These are phyloP conservation scores for Neckera pumila DNA, from an alignment of 225 moss, liverwort and hornwort genomes.

Conservation along the genomic window DNA sequence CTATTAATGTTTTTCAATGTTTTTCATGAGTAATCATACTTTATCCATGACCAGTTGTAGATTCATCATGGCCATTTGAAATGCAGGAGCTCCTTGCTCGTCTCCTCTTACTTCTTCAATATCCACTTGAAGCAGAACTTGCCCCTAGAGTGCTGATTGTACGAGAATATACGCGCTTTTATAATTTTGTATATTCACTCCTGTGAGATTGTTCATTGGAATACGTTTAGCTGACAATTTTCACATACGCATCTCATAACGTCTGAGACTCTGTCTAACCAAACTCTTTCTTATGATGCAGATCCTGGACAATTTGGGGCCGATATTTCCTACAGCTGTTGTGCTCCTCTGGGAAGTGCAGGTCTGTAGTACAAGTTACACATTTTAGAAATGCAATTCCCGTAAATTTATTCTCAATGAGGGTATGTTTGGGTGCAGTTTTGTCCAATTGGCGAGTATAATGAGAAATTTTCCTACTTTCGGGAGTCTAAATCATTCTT, in stretches of 20 bases:
- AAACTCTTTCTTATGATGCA: constrained; percentile 20
- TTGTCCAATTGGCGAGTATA: background rate
- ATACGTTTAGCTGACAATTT: background rate
- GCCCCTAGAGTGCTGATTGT: constrained; percentile 17
- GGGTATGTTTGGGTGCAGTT: background rate
- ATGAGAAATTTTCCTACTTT: background rate
- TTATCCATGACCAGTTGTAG: background rate
- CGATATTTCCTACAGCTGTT: constrained; percentile 73
- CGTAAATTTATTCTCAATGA: background rate
- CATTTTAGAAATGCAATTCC: background rate
- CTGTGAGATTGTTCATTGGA: background rate
- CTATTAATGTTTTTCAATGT: background rate
- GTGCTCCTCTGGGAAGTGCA: constrained; percentile 87
- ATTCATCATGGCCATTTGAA: background rate
- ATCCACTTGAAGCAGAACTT: constrained; percentile 15
- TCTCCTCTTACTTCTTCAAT: constrained; percentile 30
- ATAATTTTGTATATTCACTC: background rate
- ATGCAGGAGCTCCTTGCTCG: constrained; percentile 40
- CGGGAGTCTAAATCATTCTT: background rate
- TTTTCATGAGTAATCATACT: background rate
- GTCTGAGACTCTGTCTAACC: background rate
- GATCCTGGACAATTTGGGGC: constrained; percentile 79
- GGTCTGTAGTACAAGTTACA: constrained; percentile 30
- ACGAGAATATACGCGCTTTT: background rate
- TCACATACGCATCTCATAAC: background rate